These are phyloP conservation scores for Trichoderma pleuroti DNA, from an alignment of 2,329 filamentous ascomycete species.

Conservation along the genomic window DNA sequence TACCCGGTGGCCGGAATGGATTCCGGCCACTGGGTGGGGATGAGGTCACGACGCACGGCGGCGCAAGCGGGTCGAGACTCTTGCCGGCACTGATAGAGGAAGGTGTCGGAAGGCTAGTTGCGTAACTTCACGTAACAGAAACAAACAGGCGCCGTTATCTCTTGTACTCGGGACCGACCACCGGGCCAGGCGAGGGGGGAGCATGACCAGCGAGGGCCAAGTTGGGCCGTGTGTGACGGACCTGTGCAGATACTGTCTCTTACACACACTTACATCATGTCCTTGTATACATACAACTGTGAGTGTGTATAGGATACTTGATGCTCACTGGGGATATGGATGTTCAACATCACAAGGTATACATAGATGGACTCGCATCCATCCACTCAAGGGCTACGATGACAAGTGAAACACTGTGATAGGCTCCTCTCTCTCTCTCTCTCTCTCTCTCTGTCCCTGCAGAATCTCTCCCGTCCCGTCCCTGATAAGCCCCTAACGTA, in stretches of 20 bases:
- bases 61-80: constrained; percentile 22
- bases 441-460: neutral
- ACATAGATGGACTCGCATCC: neutral
- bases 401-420: neutral
- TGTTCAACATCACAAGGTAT: neutral
- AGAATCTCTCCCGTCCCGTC: constrained; percentile 11
- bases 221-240: neutral
- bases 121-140: constrained; percentile 28
- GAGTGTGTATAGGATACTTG: neutral
- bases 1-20: constrained; percentile 47
- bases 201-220: neutral
- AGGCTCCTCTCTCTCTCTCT: neutral
- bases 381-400: neutral
- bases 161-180: neutral
- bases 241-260: neutral
- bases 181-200: neutral
- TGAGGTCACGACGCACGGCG: constrained; percentile 23
- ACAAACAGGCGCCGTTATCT: constrained; percentile 17
- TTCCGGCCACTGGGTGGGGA: constrained; percentile 43
- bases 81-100: constrained; percentile 16
- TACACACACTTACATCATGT: neutral
- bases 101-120: constrained; percentile 20
- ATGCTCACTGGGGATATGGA: neutral
- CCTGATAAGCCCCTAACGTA: constrained; percentile 19
- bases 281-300: neutral